phyloP scores from a whole-genome alignment of 2,329 filamentous ascomycete species.

The Eurotiales sp. region DNA sequence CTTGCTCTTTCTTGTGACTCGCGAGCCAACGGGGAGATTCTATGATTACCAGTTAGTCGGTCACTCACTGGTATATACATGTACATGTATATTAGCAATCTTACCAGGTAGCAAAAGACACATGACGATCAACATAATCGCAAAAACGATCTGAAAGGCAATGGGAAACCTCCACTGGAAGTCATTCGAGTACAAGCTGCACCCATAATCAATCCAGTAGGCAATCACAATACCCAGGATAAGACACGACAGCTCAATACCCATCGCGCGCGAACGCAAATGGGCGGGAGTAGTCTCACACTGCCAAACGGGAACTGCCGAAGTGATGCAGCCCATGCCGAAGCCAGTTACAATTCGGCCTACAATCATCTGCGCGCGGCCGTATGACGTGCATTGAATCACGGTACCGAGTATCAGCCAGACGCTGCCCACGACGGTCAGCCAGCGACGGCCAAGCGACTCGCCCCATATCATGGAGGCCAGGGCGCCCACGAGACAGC shows the following conservation, averaged over 20 bases:
- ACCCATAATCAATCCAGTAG: constrained; percentile 51
- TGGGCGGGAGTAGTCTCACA: constrained; percentile 51
- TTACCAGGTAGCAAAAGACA: constrained; percentile 48
- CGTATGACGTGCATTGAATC: constrained; percentile 48
- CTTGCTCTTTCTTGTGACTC: constrained; percentile 52
- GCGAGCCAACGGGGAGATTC: constrained; percentile 58
- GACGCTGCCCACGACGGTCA: constrained; percentile 46
- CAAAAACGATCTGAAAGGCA: constrained; percentile 56
- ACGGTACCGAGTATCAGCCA: constrained; percentile 50
- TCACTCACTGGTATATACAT: background rate
- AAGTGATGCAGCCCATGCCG: constrained; percentile 52
- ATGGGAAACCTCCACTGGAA: constrained; percentile 55
- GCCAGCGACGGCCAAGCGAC: constrained; percentile 47
- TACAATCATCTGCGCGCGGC: constrained; percentile 48
- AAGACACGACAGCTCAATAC: constrained; percentile 51
- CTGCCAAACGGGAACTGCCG: constrained; percentile 52
- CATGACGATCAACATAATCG: constrained; percentile 47
- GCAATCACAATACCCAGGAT: constrained; percentile 49
- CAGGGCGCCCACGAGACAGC: constrained; percentile 51
- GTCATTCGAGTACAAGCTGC: constrained; percentile 47
- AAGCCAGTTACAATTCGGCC: constrained; percentile 51
- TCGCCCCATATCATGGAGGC: constrained; percentile 51
- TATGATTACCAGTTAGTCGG: background rate
- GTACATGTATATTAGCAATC: constrained; percentile 4
- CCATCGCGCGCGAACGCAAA: constrained; percentile 49